Base-by-base conservation (phyloP, 768 basidiomycete species). In the Kwoniella shandongensis region DNA sequence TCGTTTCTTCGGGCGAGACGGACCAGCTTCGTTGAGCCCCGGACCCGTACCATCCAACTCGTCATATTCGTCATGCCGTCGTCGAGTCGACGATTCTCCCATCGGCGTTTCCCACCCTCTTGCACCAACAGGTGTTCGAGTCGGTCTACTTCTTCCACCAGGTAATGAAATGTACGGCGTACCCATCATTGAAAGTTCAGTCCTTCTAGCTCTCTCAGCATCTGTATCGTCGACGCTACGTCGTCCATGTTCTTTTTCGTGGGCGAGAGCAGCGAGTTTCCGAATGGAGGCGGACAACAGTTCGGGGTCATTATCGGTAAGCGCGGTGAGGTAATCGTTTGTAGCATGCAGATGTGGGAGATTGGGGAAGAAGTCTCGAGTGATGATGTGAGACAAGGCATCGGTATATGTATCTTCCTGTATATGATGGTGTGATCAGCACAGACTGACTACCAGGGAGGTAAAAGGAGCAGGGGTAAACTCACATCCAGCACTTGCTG, bases 301-400 rank as follows among this genome's bases (percentile, higher is more conserved):
- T 54, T 82, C 79, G 1, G 88, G 84, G 75, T 96, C 89, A 59
- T 85, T 80, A n/a, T 85, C 80, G 41, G 83, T 81, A 38, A 91
- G 78, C 2, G 91, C 91, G 59, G 88, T 85, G 22, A 94, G 83
- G 77, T 92, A 91, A 55, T 81, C 82, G 73, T 93, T 91, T 29
- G 89, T 88, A 18, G 90, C 88, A 66, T 93, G 89, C 25, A 94
- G 82, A 66, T 90, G 89, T 17, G 87, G 84, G 10, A 98, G 83
- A 12, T 90, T 90, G 0, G 96, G 96, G 71, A 98, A 99, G 82
- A 99, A 99, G 78, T 98, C 94, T 46, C 96, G 86, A 36, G 89
- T 88, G 69, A 98, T 98, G 69, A 98, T 97, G 44, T 85, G 83
- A 11, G 89, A 90, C 20, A 99, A 81, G 1, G 88, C 88, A 44